Conservation (phyloP, 1,139 yeast species). For the Zhuliangozyma blackwelliae region DNA sequence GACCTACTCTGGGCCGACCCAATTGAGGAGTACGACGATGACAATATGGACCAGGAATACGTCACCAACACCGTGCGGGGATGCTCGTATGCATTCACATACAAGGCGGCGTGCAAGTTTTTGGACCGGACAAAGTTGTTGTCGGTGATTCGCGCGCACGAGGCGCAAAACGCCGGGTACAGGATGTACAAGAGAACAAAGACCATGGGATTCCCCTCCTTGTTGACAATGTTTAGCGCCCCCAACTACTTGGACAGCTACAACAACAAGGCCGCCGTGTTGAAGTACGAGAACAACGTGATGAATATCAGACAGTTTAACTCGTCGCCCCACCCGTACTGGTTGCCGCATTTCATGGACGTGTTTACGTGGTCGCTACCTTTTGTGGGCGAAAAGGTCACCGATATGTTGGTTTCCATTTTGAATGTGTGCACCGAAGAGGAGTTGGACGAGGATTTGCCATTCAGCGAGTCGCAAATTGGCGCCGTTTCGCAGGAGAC, state of each 20-base stretch:
- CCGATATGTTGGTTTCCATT: constrained; percentile 89
- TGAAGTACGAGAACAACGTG: constrained; percentile 85
- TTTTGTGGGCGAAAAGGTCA: constrained; percentile 94
- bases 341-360: constrained; percentile 97
- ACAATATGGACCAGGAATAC: constrained; percentile 49
- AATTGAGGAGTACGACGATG: constrained; percentile 79
- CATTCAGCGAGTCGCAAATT: constrained; percentile 23
- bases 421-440: constrained; percentile 94
- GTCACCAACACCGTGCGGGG: constrained; percentile 77
- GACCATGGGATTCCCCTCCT: constrained; percentile 87
- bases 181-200: constrained; percentile 87
- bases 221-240: constrained; percentile 90
- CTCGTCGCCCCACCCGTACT: constrained; percentile 91
- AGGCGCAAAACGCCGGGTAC: constrained; percentile 97
- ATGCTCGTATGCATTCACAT: constrained; percentile 88
- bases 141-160: constrained; percentile 90
- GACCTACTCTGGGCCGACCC: constrained; percentile 98
- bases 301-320: constrained; percentile 96
- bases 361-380: constrained; percentile 98
- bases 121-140: constrained; percentile 74
- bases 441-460: constrained; percentile 77
- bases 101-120: constrained; percentile 78
- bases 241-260: constrained; percentile 93
- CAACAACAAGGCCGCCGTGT: constrained; percentile 93
- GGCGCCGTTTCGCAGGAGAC: constrained; percentile 4